These are phyloP conservation scores for Calonectria pauciramosa DNA, from an alignment of 2,329 filamentous ascomycete genomes.

Conservation along the genomic window DNA sequence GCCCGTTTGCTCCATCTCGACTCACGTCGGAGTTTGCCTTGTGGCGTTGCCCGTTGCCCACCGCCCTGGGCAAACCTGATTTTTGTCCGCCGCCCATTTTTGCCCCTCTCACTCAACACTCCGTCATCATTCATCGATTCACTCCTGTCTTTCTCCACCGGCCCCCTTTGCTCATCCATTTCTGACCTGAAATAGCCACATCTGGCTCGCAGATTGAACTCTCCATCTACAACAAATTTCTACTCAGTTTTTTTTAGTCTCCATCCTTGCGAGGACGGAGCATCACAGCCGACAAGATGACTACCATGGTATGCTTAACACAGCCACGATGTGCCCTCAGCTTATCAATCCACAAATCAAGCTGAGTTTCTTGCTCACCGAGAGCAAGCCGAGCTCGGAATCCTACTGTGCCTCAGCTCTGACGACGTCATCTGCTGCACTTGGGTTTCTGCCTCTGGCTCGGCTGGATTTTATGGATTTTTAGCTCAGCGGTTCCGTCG, in stretches of 20 bases:
- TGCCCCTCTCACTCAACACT: slow-evolving; percentile 40
- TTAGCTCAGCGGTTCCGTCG: not conserved
- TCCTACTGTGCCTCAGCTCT: not conserved
- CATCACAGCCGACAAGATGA: slow-evolving; percentile 56
- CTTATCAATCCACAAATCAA: not conserved
- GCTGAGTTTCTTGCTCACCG: not conserved
- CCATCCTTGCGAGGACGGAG: slow-evolving; percentile 41
- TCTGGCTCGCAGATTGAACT: slow-evolving; percentile 38
- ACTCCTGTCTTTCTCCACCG: slow-evolving; percentile 18
- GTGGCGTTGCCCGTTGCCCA: slow-evolving; percentile 43
- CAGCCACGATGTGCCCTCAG: too few relatives aligned
- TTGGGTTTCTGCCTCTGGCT: not conserved
- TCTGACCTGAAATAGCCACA: slow-evolving; percentile 40
- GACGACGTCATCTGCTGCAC: not conserved
- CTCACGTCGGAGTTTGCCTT: slow-evolving; percentile 43
- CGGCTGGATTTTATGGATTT: not conserved
- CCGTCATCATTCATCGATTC: slow-evolving; percentile 31
- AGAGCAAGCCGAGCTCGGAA: not conserved
- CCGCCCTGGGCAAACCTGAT: slow-evolving; percentile 42
- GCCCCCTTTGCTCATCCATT: slow-evolving; percentile 10
- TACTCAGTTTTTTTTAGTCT: slow-evolving; percentile 25
- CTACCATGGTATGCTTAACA: slow-evolving; percentile 62
- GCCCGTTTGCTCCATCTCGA: slow-evolving; percentile 32
- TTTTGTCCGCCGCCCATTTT: slow-evolving; percentile 43
- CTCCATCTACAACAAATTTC: slow-evolving; percentile 19